Conservation (phyloP, 148 eudicot species). For the Rhododendron ferrugineum region DNA sequence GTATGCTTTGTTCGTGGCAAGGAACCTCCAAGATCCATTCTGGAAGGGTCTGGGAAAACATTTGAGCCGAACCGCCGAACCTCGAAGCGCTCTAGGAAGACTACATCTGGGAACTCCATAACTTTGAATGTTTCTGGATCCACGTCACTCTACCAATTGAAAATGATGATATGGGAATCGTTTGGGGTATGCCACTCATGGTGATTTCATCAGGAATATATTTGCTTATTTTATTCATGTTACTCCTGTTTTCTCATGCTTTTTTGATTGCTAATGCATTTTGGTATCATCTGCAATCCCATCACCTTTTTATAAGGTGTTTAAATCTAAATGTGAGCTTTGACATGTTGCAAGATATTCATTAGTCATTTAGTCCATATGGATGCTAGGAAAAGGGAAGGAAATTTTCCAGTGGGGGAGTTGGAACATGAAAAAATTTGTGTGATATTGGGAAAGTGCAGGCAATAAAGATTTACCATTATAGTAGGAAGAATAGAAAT, state of each 20-base stretch:
- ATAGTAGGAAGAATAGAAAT: background rate
- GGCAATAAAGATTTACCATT: background rate
- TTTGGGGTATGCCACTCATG: slow-evolving; percentile 72
- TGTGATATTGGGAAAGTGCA: background rate
- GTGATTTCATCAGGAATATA: background rate
- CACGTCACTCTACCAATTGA: slow-evolving; percentile 78
- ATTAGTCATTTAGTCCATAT: background rate
- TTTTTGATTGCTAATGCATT: background rate
- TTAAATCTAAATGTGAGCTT: too few species aligned
- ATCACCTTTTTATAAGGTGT: background rate
- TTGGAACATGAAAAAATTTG: background rate
- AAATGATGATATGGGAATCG: slow-evolving; percentile 99
- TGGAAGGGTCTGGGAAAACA: slow-evolving; percentile 69
- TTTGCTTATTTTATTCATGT: background rate
- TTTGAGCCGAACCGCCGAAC: slow-evolving; percentile 77
- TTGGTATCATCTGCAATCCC: background rate
- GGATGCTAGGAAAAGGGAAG: background rate
- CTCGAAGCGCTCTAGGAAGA: slow-evolving; percentile 91
- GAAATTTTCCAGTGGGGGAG: background rate
- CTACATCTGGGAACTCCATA: slow-evolving; percentile 69
- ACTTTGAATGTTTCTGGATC: slow-evolving; percentile 87
- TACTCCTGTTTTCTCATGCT: background rate
- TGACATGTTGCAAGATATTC: background rate
- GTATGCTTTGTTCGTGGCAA: slow-evolving; percentile 83
- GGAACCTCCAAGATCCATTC: slow-evolving; percentile 84